Conservation (phyloP, 225 moss, liverwort and hornwort genomes). For the Pseudoscleropodium purum region DNA sequence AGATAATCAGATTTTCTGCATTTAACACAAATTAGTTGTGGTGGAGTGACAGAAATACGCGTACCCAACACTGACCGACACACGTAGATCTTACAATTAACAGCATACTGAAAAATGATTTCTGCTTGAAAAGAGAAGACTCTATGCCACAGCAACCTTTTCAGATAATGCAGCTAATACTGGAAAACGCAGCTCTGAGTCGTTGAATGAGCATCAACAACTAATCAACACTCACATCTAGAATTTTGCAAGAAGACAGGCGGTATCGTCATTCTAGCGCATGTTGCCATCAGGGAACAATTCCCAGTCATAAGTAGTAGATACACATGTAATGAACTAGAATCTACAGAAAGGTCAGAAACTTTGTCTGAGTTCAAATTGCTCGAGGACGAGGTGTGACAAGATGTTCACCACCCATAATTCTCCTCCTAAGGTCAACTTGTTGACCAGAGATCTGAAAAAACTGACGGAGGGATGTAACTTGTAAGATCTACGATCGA, state of each 20-base stretch:
- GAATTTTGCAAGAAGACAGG: neutral
- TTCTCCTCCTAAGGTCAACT: neutral
- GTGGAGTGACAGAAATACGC: neutral
- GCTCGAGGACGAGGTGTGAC: neutral
- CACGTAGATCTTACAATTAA: neutral
- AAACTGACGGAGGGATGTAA: neutral
- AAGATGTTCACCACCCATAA: neutral
- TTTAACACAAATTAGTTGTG: neutral
- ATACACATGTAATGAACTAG: neutral
- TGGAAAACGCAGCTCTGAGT: neutral
- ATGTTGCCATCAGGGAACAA: neutral
- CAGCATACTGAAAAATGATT: neutral
- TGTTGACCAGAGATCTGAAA: conserved; percentile 1
- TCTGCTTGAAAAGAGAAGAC: neutral
- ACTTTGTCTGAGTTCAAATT: neutral
- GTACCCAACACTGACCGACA: neutral
- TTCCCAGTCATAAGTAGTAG: neutral
- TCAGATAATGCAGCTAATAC: neutral
- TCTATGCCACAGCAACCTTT: neutral
- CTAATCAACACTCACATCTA: neutral
- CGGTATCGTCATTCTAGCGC: neutral
- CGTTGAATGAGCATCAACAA: neutral
- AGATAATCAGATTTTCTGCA: neutral
- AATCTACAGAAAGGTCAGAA: conserved; percentile 3
- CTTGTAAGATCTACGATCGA: conserved; percentile 21